Evolutionary conservation across 768 basidiomycete genomes (phyloP).

Genomic region (Rhodotorula graminis): DNA sequence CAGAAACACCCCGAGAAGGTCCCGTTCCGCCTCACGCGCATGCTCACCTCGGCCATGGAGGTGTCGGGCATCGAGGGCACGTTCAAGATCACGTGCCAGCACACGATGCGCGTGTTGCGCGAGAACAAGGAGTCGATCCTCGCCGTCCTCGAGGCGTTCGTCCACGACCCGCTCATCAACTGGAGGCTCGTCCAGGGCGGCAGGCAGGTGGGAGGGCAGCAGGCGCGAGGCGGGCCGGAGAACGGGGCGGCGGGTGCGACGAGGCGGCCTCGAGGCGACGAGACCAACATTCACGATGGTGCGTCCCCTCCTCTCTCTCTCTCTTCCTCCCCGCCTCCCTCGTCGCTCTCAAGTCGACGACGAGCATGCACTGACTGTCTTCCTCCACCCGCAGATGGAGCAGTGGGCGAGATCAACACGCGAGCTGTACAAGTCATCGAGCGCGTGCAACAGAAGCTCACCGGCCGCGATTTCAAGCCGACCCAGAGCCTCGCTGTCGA

Average conservation of each 20-base stretch:
- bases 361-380: background rate
- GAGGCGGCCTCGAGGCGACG: slow-evolving; percentile 32
- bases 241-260: slow-evolving; percentile 21
- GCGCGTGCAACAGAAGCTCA: slow-evolving; percentile 90
- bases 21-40: slow-evolving; percentile 93
- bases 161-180: slow-evolving; percentile 95
- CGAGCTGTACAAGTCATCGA: slow-evolving; percentile 86
- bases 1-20: slow-evolving; percentile 95
- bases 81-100: slow-evolving; percentile 77
- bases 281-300: slow-evolving; percentile 37
- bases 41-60: slow-evolving; percentile 99
- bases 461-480: slow-evolving; percentile 90
- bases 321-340: too few relatives aligned
- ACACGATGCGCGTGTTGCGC: slow-evolving; percentile 85
- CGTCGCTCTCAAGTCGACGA: too few relatives aligned
- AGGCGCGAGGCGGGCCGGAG: slow-evolving; percentile 17
- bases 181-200: slow-evolving; percentile 48
- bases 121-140: slow-evolving; percentile 98
- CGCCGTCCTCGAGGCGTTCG: slow-evolving; percentile 97
- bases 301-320: background rate
- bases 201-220: slow-evolving; percentile 26
- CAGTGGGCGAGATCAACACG: slow-evolving; percentile 82
- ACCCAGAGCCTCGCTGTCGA: slow-evolving; percentile 66
- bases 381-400: slow-evolving; percentile 50
- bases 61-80: slow-evolving; percentile 97